phyloP scores from a whole-genome alignment of 73 alveolate genomes.

The Diophrys sp. region DNA sequence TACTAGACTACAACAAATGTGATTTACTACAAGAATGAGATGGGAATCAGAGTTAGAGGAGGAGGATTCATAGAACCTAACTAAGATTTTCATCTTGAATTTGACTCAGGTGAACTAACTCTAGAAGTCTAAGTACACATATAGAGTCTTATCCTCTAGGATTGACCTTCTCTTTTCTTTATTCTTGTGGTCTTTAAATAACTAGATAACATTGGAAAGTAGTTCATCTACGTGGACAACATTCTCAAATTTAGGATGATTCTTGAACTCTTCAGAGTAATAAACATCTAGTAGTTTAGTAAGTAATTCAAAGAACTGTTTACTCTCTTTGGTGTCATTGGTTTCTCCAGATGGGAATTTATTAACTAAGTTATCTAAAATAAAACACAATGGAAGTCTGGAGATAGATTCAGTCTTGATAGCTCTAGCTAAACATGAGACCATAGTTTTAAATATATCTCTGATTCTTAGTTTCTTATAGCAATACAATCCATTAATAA shows the following conservation, averaged over 20 bases:
- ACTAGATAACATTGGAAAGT: slow-evolving; percentile 31
- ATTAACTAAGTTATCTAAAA: background rate
- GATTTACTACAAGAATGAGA: too few species aligned
- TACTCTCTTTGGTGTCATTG: slow-evolving; percentile 14
- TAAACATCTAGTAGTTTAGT: slow-evolving; percentile 40
- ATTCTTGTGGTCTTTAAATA: slow-evolving; percentile 27
- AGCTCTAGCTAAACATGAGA: slow-evolving; percentile 8
- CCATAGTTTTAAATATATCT: slow-evolving; percentile 32
- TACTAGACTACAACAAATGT: too few species aligned
- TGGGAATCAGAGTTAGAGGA: too few species aligned
- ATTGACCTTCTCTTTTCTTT: slow-evolving; percentile 3
- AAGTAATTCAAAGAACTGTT: slow-evolving; percentile 53
- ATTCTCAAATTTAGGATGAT: background rate
- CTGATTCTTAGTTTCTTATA: slow-evolving; percentile 32
- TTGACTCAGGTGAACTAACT: too few species aligned
- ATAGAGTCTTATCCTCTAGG: slow-evolving; percentile 12
- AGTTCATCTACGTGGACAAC: slow-evolving; percentile 40
- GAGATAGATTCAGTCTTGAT: background rate
- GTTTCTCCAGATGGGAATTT: slow-evolving; percentile 7
- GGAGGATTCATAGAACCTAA: too few species aligned
- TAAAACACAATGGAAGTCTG: slow-evolving; percentile 10
- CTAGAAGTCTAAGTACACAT: slow-evolving; percentile 12
- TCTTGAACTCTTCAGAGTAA: slow-evolving; percentile 16
- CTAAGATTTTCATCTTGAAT: too few species aligned
- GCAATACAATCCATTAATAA: slow-evolving; percentile 13